These are phyloP conservation scores for Ambispora gerdemannii DNA, from an alignment of 192 early-diverging fungal genomes.

Conservation along the genomic window DNA sequence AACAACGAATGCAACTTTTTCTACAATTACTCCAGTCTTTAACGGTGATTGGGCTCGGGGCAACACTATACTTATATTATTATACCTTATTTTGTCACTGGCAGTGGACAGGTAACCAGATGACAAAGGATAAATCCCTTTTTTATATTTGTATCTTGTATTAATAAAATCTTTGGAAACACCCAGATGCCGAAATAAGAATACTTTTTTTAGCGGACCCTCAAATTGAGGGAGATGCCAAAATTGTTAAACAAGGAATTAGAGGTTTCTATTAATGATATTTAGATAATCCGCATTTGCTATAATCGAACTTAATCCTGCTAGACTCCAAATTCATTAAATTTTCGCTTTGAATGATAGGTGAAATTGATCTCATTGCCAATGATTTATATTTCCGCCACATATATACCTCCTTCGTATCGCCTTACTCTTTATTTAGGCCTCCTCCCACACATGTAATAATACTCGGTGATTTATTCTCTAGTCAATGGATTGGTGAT, in stretches of 20 bases:
- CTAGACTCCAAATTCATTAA: no score
- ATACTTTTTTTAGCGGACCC: slow-evolving; percentile 64
- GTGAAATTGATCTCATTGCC: slow-evolving; percentile 46
- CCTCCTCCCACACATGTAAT: slow-evolving; percentile 49
- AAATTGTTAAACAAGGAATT: slow-evolving; percentile 51
- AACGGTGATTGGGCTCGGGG: slow-evolving; percentile 14
- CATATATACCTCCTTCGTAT: slow-evolving; percentile 51
- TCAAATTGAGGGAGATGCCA: slow-evolving; percentile 66
- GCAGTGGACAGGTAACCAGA: slow-evolving; percentile 22
- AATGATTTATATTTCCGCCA: slow-evolving; percentile 63
- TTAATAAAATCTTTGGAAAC: no score
- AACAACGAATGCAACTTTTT: slow-evolving; percentile 10
- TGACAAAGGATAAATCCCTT: background rate
- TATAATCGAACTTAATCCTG: no score
- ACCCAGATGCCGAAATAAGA: slow-evolving; percentile 31
- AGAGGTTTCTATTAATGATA: slow-evolving; percentile 35
- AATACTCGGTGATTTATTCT: slow-evolving; percentile 66
- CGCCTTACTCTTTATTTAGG: slow-evolving; percentile 33
- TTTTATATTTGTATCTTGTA: no score
- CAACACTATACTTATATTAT: slow-evolving; percentile 26
- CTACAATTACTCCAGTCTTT: slow-evolving; percentile 7
- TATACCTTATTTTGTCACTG: slow-evolving; percentile 29
- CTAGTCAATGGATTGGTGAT: slow-evolving; percentile 59
- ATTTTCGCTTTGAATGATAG: slow-evolving; percentile 17
- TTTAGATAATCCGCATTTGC: no score